phyloP scores from a whole-genome alignment of 2,329 filamentous ascomycete species.

The Davidsoniella eucalypti region DNA sequence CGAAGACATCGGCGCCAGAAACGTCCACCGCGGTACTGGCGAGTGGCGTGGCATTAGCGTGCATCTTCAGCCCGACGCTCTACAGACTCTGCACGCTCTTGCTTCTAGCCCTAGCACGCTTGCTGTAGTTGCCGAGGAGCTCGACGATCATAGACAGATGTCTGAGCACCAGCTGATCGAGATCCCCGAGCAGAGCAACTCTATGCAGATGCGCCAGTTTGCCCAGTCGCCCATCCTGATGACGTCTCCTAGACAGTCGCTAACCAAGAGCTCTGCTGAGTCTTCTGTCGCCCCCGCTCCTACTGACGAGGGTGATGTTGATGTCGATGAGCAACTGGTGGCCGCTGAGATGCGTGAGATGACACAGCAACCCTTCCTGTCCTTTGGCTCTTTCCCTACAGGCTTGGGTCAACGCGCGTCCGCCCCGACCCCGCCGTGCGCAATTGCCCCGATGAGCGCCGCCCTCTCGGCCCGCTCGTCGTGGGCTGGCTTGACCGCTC shows the following conservation, averaged over 20 bases:
- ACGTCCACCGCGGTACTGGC: constrained; percentile 17
- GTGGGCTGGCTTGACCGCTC: constrained; percentile 55
- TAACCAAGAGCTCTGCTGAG: constrained; percentile 30
- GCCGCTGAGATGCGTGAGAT: constrained; percentile 8
- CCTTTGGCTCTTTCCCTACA: constrained; percentile 27
- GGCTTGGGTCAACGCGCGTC: constrained; percentile 26
- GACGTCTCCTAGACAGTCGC: constrained; percentile 12
- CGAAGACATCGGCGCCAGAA: too few relatives aligned
- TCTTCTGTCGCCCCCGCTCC: constrained; percentile 19
- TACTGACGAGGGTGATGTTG: neutral
- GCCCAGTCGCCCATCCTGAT: constrained; percentile 5
- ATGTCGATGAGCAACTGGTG: constrained; percentile 8
- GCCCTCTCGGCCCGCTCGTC: constrained; percentile 31
- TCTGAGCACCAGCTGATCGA: constrained; percentile 25
- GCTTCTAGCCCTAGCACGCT: constrained; percentile 32
- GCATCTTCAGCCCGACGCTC: constrained; percentile 60
- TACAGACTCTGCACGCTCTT: constrained; percentile 58
- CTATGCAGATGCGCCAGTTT: neutral
- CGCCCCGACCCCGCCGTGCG: constrained; percentile 25
- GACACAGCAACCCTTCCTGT: constrained; percentile 14
- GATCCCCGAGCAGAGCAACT: constrained; percentile 17
- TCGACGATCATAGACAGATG: constrained; percentile 30
- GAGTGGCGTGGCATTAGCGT: constrained; percentile 49
- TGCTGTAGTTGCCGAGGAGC: constrained; percentile 40
- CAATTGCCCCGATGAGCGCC: constrained; percentile 14